Percentiles rank a stretch among this genome's conserved stretches.
Evolutionary conservation across 164 flowering plant genomes (phyloP).

Genomic region (Kingdonia uniflora): DNA sequence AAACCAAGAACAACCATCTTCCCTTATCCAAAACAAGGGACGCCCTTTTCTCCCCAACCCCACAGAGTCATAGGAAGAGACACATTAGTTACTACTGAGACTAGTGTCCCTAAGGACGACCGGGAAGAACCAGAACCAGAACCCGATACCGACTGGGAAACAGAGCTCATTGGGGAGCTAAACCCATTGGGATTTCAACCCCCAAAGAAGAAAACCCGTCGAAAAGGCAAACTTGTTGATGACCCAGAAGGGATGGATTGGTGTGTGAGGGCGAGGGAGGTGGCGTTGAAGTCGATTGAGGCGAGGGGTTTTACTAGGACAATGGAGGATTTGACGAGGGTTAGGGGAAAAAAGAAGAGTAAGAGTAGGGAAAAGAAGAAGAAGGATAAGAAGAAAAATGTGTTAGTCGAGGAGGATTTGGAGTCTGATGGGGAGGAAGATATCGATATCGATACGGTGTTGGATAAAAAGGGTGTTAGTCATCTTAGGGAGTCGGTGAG

Average conservation of each 20-base stretch:
- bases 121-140: constrained; percentile 7
- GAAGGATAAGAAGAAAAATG: constrained; percentile 14
- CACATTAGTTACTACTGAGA: constrained; percentile 5
- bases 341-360: constrained; percentile 42
- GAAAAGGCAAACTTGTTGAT: constrained; percentile 30
- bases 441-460: constrained; percentile 1
- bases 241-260: constrained; percentile 74
- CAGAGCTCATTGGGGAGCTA: constrained; percentile 57
- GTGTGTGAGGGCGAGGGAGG: constrained; percentile 76
- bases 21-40: too few relatives aligned
- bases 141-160: constrained; percentile 49
- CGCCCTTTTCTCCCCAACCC: constrained; percentile 7
- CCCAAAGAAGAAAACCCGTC: constrained; percentile 31
- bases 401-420: constrained; percentile 22
- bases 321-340: constrained; percentile 41
- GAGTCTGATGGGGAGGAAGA: constrained; percentile 23
- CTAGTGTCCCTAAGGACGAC: constrained; percentile 1
- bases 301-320: constrained; percentile 46
- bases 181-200: constrained; percentile 32
- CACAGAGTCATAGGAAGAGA: background rate
- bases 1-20: too few relatives aligned
- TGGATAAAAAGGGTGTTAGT: constrained; percentile 15
- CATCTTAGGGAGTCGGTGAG: constrained; percentile 35
- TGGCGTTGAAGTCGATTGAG: constrained; percentile 67
- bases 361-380: constrained; percentile 26